Evolutionary conservation across 2,329 filamentous ascomycete species (phyloP).

Genomic region (Talaromyces sp.): DNA sequence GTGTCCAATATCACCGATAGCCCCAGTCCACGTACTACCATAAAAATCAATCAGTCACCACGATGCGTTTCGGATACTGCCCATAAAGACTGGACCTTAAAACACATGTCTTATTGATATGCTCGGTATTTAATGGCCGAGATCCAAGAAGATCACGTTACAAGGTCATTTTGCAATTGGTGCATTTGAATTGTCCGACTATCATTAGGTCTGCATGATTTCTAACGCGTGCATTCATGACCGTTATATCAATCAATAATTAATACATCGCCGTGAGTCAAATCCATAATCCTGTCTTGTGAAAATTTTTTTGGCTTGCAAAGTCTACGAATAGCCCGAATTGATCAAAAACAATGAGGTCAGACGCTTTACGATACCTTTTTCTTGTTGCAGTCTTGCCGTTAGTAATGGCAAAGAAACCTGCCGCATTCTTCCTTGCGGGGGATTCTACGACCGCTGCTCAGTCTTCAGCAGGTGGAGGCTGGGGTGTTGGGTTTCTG

Average conservation of each 20-base stretch:
- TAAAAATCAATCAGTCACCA: neutral
- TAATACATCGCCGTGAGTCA: neutral
- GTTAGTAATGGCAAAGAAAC: neutral
- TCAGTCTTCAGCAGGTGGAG: conserved; percentile 8
- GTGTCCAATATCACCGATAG: neutral
- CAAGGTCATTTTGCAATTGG: neutral
- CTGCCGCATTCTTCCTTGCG: conserved; percentile 2
- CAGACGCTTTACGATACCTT: neutral
- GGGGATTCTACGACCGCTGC: conserved; percentile 5
- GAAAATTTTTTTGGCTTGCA: neutral
- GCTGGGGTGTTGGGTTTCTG: conserved; percentile 8
- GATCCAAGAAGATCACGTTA: neutral
- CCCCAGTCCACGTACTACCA: neutral
- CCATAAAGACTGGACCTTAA: neutral
- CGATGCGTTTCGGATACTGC: neutral
- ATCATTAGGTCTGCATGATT: neutral
- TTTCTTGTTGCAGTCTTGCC: neutral
- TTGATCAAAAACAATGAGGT: neutral
- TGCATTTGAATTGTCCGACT: neutral
- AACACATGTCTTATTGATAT: neutral
- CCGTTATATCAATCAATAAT: neutral
- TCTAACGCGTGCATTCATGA: neutral
- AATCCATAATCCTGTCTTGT: neutral
- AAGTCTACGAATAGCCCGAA: neutral
- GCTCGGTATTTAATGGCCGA: neutral